Evolutionary conservation across 129 eudicot genomes (phyloP), one percentile per base, ranked within the genome.

Genomic region (Deinandra increscens): DNA sequence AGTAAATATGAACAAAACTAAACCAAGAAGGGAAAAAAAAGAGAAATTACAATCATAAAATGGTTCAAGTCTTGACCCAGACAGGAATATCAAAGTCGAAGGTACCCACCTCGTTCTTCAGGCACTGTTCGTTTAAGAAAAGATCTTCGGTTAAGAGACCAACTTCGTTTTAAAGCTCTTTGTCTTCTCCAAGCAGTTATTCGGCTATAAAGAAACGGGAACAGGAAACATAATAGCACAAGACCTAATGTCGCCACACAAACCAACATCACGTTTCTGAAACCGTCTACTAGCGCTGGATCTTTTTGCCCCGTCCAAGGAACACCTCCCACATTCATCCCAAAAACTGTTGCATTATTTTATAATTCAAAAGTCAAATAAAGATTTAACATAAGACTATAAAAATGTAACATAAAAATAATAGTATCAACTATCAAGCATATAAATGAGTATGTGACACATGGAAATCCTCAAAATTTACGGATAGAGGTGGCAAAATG

Each of bases 301-400:
- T 83, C 83, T 12, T 70, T 73, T 79, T 89, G 97, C n/a, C 48
- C 77, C 0, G 98, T 86, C 98, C 98, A 93, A 7, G 98, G 98
- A 50, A 93, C 96, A 7, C 98, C 98, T 75, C 98, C 98, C 72
- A 93, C 98, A 9, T 93, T 93, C 98, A 93, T 93, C 72, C 98
- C 98, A 74, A 93, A 93, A 41, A 89, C 98, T 93, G 85, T 73
- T 51, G 31, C 42, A 7, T 36, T 41, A 59, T 34, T 51, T 31
- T 65, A 18, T 23, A 26, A 55, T 49, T 64, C 18, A 56, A 33
- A 66, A 45, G 61, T 75, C 69, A 67, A 59, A 67, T 58, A 58
- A 20, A 74, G n/a, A n/a, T 36, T 26, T 14, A 48, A 36, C 43
- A 14, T 37, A 51, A 63, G 39, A 51, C n/a, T n/a, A 60, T 29